Base-by-base conservation (phyloP, 2,329 filamentous ascomycete genomes). In the Cladosporium oxysporum region DNA sequence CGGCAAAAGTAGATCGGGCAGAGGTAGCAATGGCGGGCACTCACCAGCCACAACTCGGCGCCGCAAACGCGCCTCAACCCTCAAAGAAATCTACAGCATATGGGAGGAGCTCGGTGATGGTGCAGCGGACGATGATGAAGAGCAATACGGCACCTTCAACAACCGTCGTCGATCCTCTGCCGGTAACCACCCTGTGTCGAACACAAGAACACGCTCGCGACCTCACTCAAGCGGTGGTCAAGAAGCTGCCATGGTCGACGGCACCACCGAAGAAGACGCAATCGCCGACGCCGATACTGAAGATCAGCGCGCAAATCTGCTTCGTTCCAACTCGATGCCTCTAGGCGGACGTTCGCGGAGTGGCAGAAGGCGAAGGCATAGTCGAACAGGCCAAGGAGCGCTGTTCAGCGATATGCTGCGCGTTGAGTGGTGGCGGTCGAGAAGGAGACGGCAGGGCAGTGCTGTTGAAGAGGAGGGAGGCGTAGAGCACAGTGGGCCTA, bases 41-140 rank as follows among this genome's bases (percentile, higher is more conserved):
- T 53, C 66, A 21, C 69, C 69, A 50, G 67, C 66, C 8, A 67
- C 63, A 47, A 63, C 61, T 2, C 69, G 67, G 29, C 69, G 70
- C 16, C 70, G 75, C 6, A 74, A 72, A 62, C 69, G 75, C 23
- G 75, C 75, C 11, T 66, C 72, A 3, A 76, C 75, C 2, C 69
- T 76, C 23, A 75, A 71, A 59, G 75, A 76, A 47, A 69, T 76
- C 31, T 69, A 70, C 41, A 68, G 70, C 37, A 76, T 76, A 33
- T 76, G 75, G 75, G 72, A 75, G 31, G 71, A 74, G 10, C 66
- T 75, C 0, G 74, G 69, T 23, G 74, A 74, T 53, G 65, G 65
- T 21, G 69, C 70, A 11, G 68, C 61, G 7, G 61, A 44, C 18
- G 61, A 57, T 11, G 50, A 57, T n/a, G 69, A 62, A 37, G 60